A percentile compares a stretch with the other conserved stretches of the same genome.
These are phyloP conservation scores for Cyberlindnera maclurae DNA, from an alignment of 805 yeast species.

Conservation along the genomic window DNA sequence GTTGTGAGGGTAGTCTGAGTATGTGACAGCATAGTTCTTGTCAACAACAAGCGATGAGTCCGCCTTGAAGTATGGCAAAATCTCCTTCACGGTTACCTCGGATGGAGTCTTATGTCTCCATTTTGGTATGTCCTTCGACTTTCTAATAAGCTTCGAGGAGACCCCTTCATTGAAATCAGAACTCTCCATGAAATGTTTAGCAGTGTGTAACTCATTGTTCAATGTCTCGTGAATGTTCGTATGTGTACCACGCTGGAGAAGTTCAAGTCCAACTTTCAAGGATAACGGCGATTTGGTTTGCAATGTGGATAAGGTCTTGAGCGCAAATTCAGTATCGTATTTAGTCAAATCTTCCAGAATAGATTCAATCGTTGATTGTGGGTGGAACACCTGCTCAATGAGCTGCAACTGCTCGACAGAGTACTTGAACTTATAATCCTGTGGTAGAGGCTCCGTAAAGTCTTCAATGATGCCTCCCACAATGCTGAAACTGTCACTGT, in stretches of 20 bases:
- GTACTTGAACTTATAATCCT: conserved; percentile 51
- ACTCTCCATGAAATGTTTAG: conserved; percentile 62
- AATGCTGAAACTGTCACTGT: conserved; percentile 29
- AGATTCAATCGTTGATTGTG: conserved; percentile 37
- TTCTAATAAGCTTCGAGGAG: conserved; percentile 53
- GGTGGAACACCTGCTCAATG: conserved; percentile 64
- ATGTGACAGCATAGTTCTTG: conserved; percentile 28
- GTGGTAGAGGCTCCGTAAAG: conserved; percentile 62
- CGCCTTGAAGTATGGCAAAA: conserved; percentile 26
- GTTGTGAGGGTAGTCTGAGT: conserved; percentile 39
- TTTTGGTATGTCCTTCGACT: conserved; percentile 46
- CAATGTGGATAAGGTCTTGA: conserved; percentile 46
- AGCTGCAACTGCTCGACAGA: conserved; percentile 47
- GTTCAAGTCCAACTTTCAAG: conserved; percentile 60
- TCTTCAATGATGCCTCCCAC: conserved; percentile 75
- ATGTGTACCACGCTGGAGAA: conserved; percentile 53
- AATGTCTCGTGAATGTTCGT: conserved; percentile 60
- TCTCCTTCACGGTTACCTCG: conserved; percentile 28
- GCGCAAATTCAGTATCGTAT: conserved; percentile 63
- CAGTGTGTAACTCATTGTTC: conserved; percentile 65
- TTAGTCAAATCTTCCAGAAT: conserved; percentile 39
- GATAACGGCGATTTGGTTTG: conserved; percentile 71
- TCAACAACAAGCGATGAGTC: conserved; percentile 26
- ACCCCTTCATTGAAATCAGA: conserved; percentile 69
- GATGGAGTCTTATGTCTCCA: conserved; percentile 39